Evolutionary conservation across 192 early-diverging fungal species (phyloP), one percentile per base, ranked within the genome.

Genomic region (Podila clonocystis): DNA sequence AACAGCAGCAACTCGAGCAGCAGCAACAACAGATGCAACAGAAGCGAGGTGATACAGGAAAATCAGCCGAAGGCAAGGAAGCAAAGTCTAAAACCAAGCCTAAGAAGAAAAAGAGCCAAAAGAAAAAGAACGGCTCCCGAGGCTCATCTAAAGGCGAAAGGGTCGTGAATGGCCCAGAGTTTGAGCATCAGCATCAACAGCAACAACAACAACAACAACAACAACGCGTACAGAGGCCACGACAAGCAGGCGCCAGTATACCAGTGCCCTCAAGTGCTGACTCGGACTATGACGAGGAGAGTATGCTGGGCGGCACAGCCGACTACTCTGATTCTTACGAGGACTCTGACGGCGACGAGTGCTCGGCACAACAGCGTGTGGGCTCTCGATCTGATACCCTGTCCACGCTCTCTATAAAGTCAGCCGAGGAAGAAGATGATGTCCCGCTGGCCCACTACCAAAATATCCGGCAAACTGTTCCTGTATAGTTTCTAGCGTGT

Each of bases 381-480:
- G 30, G 29, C 13, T 75, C 70, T 61, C 79, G 74, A 72, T 30
- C 28, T 41, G 68, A 64, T 73, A 68, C 70, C 45, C 17, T 60
- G 48, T 64, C 49, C 55, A 17, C 63, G 60, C 24, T 26, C 31
- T 57, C 66, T 65, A 61, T 77, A 52, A 61, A n/a, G 62, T 64
- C 65, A 63, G 80, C 13, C 1, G 82, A 83, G 15, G 89, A 91
- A 61, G 89, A 89, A 65, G 90, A 91, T 29, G 88, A 91, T 76
- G 87, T 91, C 6, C 90, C 88, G 9, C 72, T 91, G 67, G 88
- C 88, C 8, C 68, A 89, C 73, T 90, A 90, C 62, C 62, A 68
- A 74, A 74, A 66, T 22, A 38, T 38, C 29, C 36, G 20, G 19
- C 62, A 63, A n/a, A 34, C 62, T 12, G 62, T 63, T 12, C 30